Conservation (phyloP, 352 stramenopile species). For the Blastocystis sp. region DNA sequence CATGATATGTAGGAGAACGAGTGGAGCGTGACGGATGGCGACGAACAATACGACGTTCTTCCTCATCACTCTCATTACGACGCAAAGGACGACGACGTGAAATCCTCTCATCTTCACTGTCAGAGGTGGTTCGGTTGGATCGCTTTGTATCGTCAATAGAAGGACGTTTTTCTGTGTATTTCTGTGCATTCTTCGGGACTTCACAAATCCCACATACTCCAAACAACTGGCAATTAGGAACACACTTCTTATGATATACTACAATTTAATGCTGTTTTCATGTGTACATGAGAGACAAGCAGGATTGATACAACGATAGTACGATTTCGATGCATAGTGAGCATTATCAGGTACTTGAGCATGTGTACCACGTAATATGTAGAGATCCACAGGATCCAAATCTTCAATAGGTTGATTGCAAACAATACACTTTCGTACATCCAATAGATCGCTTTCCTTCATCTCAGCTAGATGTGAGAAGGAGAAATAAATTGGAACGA, state of each 20-base stretch:
- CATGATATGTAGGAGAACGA: background rate
- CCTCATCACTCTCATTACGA: background rate
- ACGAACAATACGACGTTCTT: background rate
- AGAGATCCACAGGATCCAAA: background rate
- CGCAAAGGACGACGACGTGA: background rate
- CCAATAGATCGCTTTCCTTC: background rate
- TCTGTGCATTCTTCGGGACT: background rate
- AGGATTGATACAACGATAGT: conserved; percentile 30
- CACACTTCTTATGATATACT: conserved; percentile 53
- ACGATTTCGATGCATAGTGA: conserved; percentile 29
- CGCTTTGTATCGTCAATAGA: too few species aligned
- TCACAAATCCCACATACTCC: conserved; percentile 38
- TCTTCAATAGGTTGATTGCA: conserved; percentile 54
- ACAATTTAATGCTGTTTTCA: background rate
- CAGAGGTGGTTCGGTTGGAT: background rate
- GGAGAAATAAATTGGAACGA: background rate
- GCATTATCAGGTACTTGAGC: background rate
- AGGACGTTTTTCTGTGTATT: background rate
- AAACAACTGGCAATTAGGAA: background rate
- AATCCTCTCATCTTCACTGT: background rate
- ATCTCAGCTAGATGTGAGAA: conserved; percentile 3
- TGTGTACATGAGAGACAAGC: conserved; percentile 36
- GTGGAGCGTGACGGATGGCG: background rate
- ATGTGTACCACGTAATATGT: background rate
- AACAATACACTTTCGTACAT: conserved; percentile 5